Percentiles rank a stretch among this genome's conserved stretches.
Evolutionary conservation across 768 basidiomycete genomes (phyloP).

Genomic region (Tulasnella sp.): DNA sequence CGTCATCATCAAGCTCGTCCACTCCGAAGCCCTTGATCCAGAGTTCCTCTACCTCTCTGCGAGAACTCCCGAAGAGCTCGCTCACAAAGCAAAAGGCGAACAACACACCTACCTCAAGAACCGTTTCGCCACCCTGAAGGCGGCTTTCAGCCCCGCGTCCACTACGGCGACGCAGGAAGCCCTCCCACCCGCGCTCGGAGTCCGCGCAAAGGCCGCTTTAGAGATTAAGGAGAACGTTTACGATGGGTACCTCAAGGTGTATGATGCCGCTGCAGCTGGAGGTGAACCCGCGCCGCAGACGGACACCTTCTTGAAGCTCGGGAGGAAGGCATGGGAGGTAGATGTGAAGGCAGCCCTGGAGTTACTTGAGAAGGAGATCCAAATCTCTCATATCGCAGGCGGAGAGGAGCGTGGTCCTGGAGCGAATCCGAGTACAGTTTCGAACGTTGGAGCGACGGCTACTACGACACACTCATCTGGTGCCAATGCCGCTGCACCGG

Average conservation of each 20-base stretch:
- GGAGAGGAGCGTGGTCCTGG: constrained; percentile 41
- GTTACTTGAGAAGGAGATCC: constrained; percentile 45
- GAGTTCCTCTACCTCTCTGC: constrained; percentile 50
- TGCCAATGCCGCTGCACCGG: constrained; percentile 23
- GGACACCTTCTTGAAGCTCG: constrained; percentile 40
- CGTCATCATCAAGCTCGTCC: constrained; percentile 44
- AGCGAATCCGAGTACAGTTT: constrained; percentile 26
- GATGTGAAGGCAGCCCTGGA: constrained; percentile 37
- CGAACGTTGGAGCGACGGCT: not conserved
- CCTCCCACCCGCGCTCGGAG: not conserved
- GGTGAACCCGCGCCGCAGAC: constrained; percentile 32
- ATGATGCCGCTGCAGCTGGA: constrained; percentile 36
- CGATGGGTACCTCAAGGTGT: constrained; percentile 37
- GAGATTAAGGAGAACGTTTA: constrained; percentile 22
- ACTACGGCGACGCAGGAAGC: not conserved
- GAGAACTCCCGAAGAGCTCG: constrained; percentile 43
- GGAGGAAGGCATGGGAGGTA: constrained; percentile 44
- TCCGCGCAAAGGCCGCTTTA: not conserved
- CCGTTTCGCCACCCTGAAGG: not conserved
- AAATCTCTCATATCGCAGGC: constrained; percentile 25
- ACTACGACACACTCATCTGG: not conserved
- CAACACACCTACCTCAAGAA: not conserved
- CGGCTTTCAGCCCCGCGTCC: not conserved
- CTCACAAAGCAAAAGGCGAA: constrained; percentile 32
- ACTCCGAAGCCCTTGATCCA: constrained; percentile 54